phyloP scores from a whole-genome alignment of 2,329 filamentous ascomycete species.

The Venturia asperata region DNA sequence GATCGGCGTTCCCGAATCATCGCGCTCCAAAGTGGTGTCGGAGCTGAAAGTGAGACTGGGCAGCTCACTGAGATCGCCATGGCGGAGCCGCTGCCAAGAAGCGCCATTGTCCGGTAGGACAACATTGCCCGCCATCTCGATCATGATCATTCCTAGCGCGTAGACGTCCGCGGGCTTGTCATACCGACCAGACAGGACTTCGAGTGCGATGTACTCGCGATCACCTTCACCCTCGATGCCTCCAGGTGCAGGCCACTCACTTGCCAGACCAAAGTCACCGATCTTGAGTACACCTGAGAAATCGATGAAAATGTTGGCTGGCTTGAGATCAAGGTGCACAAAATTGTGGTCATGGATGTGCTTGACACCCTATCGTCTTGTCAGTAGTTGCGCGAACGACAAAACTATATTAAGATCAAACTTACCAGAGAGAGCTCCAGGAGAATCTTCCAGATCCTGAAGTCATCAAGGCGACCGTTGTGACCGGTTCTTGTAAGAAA shows the following conservation, averaged over 20 bases:
- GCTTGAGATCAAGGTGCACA: conserved; percentile 79
- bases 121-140: conserved; percentile 92
- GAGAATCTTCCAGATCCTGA: conserved; percentile 96
- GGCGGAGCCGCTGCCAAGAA: conserved; percentile 82
- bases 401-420: conserved; percentile 22
- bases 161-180: conserved; percentile 93
- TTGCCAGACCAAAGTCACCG: conserved; percentile 78
- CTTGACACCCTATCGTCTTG: conserved; percentile 62
- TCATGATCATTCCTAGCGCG: conserved; percentile 85
- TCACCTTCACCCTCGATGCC: conserved; percentile 88
- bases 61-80: conserved; percentile 81
- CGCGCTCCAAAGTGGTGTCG: conserved; percentile 62
- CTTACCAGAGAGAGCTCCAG: conserved; percentile 76
- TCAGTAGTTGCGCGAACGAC: conserved; percentile 27
- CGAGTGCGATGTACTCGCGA: conserved; percentile 90
- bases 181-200: conserved; percentile 78
- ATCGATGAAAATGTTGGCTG: conserved; percentile 74
- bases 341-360: conserved; percentile 85
- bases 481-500: conserved; percentile 79
- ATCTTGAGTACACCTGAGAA: conserved; percentile 79
- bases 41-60: conserved; percentile 78
- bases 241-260: conserved; percentile 65
- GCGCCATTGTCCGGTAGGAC: conserved; percentile 87
- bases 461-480: conserved; percentile 86
- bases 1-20: conserved; percentile 61